These are phyloP conservation scores for Botrytis byssoidea DNA, from an alignment of 2,329 filamentous ascomycete genomes.

Conservation along the genomic window DNA sequence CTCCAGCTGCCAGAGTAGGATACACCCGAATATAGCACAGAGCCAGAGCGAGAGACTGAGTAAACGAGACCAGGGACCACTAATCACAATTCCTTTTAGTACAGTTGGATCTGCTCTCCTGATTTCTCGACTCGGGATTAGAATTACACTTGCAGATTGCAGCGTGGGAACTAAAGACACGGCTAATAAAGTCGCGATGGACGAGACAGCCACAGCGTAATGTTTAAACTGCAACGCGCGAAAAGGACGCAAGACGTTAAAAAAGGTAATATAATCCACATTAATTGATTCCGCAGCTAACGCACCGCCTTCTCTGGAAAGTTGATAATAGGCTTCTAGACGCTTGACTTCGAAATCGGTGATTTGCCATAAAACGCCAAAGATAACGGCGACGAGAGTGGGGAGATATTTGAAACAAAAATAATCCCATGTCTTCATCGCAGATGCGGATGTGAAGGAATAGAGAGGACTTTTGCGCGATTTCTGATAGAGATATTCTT, in stretches of 20 bases:
- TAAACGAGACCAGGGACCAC: constrained; percentile 59
- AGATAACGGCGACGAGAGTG: constrained; percentile 59
- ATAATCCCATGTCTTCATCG: constrained; percentile 53
- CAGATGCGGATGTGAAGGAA: constrained; percentile 49
- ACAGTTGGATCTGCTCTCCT: constrained; percentile 45
- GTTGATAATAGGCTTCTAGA: constrained; percentile 65
- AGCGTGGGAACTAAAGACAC: constrained; percentile 68
- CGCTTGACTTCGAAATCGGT: constrained; percentile 65
- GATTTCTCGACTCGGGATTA: constrained; percentile 51
- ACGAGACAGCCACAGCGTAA: constrained; percentile 67
- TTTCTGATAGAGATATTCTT: constrained; percentile 56
- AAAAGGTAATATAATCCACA: constrained; percentile 62
- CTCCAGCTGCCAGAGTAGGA: constrained; percentile 60
- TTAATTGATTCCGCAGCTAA: constrained; percentile 66
- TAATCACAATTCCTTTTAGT: constrained; percentile 56
- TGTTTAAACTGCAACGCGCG: constrained; percentile 61
- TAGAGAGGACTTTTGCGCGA: constrained; percentile 45
- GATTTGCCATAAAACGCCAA: constrained; percentile 64
- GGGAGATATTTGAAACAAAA: constrained; percentile 64
- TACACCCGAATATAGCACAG: constrained; percentile 56
- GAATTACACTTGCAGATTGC: constrained; percentile 59
- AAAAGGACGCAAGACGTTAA: constrained; percentile 64
- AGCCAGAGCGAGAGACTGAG: constrained; percentile 56
- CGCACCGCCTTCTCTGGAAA: constrained; percentile 59
- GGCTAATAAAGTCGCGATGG: constrained; percentile 62